Conservation (phyloP, 305 asterid species). For the Coffea humblotiana region DNA sequence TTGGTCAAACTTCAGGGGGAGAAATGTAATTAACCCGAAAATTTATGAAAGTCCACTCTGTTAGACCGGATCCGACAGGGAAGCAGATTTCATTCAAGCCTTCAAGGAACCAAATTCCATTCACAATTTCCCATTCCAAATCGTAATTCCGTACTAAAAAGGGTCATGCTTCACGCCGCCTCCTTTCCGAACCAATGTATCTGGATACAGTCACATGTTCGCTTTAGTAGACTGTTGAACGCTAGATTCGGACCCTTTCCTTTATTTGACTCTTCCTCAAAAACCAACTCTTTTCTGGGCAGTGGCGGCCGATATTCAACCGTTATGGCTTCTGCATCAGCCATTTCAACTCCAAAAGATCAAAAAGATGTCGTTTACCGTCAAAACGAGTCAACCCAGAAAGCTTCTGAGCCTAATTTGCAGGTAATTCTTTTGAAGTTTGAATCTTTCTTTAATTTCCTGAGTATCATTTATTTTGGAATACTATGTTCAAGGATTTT, state of each 20-base stretch:
- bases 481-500: neutral
- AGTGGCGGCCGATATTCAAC: slow-evolving; percentile 21
- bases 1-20: no score
- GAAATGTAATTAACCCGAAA: no score
- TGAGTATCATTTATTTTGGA: neutral
- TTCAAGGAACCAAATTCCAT: neutral
- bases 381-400: slow-evolving; percentile 35
- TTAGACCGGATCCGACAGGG: no score
- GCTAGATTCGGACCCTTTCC: slow-evolving; percentile 21
- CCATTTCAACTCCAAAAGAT: slow-evolving; percentile 41
- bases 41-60: no score
- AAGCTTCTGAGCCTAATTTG: slow-evolving; percentile 49
- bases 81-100: no score
- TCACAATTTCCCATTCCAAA: neutral
- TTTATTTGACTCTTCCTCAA: slow-evolving; percentile 16
- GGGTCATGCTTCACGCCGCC: slow-evolving; percentile 7
- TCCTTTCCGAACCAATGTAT: slow-evolving; percentile 33
- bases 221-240: slow-evolving; percentile 6
- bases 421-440: slow-evolving; percentile 42
- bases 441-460: neutral
- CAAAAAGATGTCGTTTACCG: slow-evolving; percentile 35
- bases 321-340: slow-evolving; percentile 45
- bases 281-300: neutral
- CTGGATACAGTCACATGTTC: slow-evolving; percentile 41
- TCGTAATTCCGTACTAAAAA: neutral